These are phyloP conservation scores for Gossypium lobatum DNA, from an alignment of 441 rosid species.

Conservation along the genomic window DNA sequence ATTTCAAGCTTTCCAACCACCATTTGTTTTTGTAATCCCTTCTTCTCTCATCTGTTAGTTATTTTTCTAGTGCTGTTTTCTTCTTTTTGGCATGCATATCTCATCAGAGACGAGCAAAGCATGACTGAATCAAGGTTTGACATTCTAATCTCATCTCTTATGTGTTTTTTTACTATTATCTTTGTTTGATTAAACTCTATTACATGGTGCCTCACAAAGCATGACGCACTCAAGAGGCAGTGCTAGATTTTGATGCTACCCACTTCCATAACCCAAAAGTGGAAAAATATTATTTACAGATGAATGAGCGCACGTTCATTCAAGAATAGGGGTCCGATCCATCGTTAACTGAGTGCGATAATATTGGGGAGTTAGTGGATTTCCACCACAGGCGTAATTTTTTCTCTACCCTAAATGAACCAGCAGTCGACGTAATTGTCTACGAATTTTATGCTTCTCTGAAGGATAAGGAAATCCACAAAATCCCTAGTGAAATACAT, in stretches of 20 bases:
- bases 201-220: neutral
- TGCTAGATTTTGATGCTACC: neutral
- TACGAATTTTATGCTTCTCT: too few species aligned
- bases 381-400: neutral
- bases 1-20: neutral
- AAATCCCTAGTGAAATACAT: neutral
- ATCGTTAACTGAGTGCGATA: too few species aligned
- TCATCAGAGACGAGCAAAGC: neutral
- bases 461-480: neutral
- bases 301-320: neutral
- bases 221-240: neutral
- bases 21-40: neutral
- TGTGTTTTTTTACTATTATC: too few species aligned
- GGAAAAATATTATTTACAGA: too few species aligned
- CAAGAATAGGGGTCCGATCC: neutral
- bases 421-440: neutral
- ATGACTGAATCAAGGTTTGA: neutral
- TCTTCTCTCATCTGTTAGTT: too few species aligned
- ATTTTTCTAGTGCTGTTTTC: neutral
- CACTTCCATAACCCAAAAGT: neutral
- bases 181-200: too few species aligned
- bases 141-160: neutral
- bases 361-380: neutral
- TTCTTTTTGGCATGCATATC: neutral
- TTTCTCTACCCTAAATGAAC: neutral